Base-by-base conservation (phyloP, 805 yeast species). In the Pichia deserticola region DNA sequence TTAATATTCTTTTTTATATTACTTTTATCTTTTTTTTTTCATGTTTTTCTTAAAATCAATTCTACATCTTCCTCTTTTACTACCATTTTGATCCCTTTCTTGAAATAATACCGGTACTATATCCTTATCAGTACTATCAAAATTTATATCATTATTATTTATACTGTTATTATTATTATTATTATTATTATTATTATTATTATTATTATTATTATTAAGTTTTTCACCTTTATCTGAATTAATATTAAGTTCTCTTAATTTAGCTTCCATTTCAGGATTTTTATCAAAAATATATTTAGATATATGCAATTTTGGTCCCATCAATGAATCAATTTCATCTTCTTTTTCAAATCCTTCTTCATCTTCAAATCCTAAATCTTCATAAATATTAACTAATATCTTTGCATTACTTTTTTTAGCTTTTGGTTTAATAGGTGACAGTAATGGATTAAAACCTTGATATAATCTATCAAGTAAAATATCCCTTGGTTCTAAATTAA, bases 371-470 rank as follows among this genome's bases (percentile, higher is more conserved):
- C 25, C 49, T 35, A 65, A 42, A 25, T 57, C 58, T 27, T 65
- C 71, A 45, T 65, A 68, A 42, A 67, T 56, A 42, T 68, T 70
- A 27, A 68, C 54, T 42, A 63, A 65, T 8, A 67, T 54, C 29
- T 65, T 64, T 0, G 66, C 53, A 5, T 58, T 55, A 6, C 59
- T 52, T 43, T 56, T 57, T 36, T 60, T 56, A 7, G 36, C 43
- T 10, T 37, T 42, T 7, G 51, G 48, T 40, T 58, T 57, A 5
- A 63, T 62, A 11, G 69, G 68, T 4, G 54, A 48, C 10, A 69
- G 61, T 34, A 68, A 51, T 12, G 72, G 72, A 40, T 64, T 62
- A 45, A 65, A 67, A 3, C 69, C 71, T 50, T 62, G 67, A 51
- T 67, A 67, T 7, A 68, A 53, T n/a, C 54, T 60, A 51, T 68